phyloP scores from a whole-genome alignment of 805 yeast genomes.

The Schwanniomyces polymorphus region DNA sequence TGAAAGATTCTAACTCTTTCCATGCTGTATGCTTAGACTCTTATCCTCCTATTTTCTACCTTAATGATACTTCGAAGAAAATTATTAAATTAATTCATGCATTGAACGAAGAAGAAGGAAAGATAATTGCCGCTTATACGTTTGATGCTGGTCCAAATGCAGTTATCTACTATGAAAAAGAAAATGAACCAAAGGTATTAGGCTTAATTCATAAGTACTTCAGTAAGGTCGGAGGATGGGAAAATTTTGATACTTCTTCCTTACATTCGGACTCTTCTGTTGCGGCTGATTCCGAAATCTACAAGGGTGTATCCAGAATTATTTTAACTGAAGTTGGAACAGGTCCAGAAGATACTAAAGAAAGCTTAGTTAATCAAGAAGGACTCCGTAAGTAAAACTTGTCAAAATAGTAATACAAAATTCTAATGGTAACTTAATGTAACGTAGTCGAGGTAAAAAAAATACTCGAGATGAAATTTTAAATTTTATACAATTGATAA shows the following conservation, averaged over 20 bases:
- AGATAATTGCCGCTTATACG: constrained; percentile 88
- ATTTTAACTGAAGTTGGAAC: constrained; percentile 85
- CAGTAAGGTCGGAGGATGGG: constrained; percentile 69
- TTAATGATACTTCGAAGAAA: constrained; percentile 86
- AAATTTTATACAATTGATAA: too few relatives aligned
- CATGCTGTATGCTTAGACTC: constrained; percentile 98
- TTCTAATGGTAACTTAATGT: background rate
- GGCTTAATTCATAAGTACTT: constrained; percentile 67
- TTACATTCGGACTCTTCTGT: constrained; percentile 24
- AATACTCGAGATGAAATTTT: background rate
- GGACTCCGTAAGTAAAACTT: constrained; percentile 58
- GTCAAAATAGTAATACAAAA: background rate
- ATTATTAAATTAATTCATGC: constrained; percentile 76
- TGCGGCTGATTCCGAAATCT: constrained; percentile 50
- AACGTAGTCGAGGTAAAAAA: background rate
- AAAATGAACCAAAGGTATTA: constrained; percentile 72
- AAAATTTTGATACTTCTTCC: constrained; percentile 20
- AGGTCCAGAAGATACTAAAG: constrained; percentile 71
- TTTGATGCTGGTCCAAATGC: constrained; percentile 99
- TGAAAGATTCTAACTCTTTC: constrained; percentile 96
- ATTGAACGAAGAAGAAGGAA: constrained; percentile 67
- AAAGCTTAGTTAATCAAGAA: constrained; percentile 53
- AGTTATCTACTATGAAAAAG: constrained; percentile 81
- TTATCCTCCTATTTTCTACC: constrained; percentile 90
- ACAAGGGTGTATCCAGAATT: constrained; percentile 75